phyloP scores from a whole-genome alignment of 2,329 filamentous ascomycete species.

The Hypoxylon sp. region DNA sequence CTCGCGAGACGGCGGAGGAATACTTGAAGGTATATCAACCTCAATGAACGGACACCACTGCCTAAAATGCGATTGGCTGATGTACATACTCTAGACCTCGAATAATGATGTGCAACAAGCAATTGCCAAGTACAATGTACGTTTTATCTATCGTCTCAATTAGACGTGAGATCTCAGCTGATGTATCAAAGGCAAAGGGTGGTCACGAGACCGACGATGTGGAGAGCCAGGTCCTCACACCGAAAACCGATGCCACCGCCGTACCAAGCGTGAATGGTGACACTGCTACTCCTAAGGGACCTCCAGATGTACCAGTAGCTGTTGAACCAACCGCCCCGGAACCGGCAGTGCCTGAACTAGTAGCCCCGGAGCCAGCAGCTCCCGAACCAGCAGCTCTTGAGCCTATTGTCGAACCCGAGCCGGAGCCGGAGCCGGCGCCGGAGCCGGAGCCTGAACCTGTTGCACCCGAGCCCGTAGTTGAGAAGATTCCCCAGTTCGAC shows the following conservation, averaged over 20 bases:
- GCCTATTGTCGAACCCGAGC: neutral
- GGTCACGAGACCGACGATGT: slow-evolving; percentile 23
- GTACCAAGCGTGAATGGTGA: slow-evolving; percentile 28
- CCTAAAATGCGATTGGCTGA: slow-evolving; percentile 8
- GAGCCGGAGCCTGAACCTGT: neutral
- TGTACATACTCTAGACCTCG: slow-evolving; percentile 6
- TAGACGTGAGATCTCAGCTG: slow-evolving; percentile 8
- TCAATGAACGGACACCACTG: neutral
- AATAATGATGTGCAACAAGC: slow-evolving; percentile 15
- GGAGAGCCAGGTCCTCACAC: slow-evolving; percentile 27
- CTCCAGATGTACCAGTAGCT: neutral
- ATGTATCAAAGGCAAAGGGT: slow-evolving; percentile 9
- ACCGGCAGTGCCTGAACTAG: neutral
- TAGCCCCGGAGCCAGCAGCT: neutral
- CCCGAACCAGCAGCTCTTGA: neutral
- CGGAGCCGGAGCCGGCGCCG: neutral
- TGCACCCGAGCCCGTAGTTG: neutral
- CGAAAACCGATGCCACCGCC: slow-evolving; percentile 23
- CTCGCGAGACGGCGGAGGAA: slow-evolving; percentile 15
- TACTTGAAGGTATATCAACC: slow-evolving; percentile 19
- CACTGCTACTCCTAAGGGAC: neutral
- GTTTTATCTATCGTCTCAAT: neutral
- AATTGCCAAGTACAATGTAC: slow-evolving; percentile 24
- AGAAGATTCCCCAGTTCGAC: slow-evolving; percentile 3
- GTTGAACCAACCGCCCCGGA: neutral